A percentile compares a stretch with the other conserved stretches of the same genome.
phyloP scores from a whole-genome alignment of 2,329 filamentous ascomycete genomes.

The Pseudogymnoascus sp. region DNA sequence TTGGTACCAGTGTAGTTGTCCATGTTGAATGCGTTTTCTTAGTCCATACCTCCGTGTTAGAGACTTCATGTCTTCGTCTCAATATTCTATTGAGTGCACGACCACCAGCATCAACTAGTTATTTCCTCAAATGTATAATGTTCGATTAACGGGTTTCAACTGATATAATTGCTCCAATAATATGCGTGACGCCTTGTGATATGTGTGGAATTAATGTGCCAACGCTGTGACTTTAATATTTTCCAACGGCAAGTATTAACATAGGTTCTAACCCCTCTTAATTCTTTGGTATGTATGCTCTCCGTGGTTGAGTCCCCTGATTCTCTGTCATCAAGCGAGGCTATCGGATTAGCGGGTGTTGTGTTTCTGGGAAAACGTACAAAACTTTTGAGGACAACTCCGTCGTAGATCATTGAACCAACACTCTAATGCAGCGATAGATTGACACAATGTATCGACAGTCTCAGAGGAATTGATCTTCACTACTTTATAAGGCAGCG shows the following conservation, averaged over 20 bases:
- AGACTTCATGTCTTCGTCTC: slow-evolving; percentile 9
- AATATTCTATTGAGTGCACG: slow-evolving; percentile 7
- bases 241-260: not conserved
- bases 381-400: slow-evolving; percentile 7
- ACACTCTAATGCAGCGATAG: not conserved
- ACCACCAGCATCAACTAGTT: slow-evolving; percentile 6
- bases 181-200: not conserved
- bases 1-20: slow-evolving; percentile 11
- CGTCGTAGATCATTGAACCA: not conserved
- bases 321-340: slow-evolving; percentile 1
- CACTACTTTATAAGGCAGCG: slow-evolving; percentile 1
- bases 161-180: not conserved
- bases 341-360: slow-evolving; percentile 1
- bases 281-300: not conserved
- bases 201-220: not conserved
- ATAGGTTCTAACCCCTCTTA: not conserved
- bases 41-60: slow-evolving; percentile 10
- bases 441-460: slow-evolving; percentile 1
- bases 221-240: not conserved
- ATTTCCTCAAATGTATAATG: slow-evolving; percentile 11
- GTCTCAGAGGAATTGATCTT: not conserved
- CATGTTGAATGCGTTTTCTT: slow-evolving; percentile 11
- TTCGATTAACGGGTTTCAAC: not conserved
- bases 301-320: not conserved
- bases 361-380: slow-evolving; percentile 6